Base-by-base conservation (phyloP, 2,329 filamentous ascomycete genomes). In the Phoma sp. region DNA sequence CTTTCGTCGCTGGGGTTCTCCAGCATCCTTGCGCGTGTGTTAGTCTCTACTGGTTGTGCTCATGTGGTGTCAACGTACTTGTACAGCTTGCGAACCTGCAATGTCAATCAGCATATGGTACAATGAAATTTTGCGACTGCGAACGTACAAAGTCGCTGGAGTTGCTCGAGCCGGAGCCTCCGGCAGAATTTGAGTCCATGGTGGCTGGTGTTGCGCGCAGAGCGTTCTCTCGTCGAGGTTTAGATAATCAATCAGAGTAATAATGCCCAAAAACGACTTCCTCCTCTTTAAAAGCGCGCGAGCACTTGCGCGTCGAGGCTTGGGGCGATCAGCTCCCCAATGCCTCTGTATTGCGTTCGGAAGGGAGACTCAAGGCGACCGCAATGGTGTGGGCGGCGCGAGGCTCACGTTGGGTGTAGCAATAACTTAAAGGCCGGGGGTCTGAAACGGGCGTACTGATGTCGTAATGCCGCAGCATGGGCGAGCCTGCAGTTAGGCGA, bases 51-150 rank as follows among this genome's bases (percentile, higher is more conserved):
- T 17, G 20, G 45, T 34, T 21, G 42, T 45, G 39, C 50, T 29
- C 12, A 28, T 39, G 18, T 21, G 32, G 2, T 26, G n/a, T 20
- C 20, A 36, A 61, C 84, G 78, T 87, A 98, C 93, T 96, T 96
- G 84, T 97, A 98, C 63, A 98, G 82, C 80, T 98, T 98, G 82
- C 93, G 92, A 79, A 98, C 93, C 93, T 97, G 67, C 37, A 66
- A 46, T 5, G 37, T 49, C 46, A 39, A 60, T 72, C 58, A 74
- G 69, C 47, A 42, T 14, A 5, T 39, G 25, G 21, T 14, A 43
- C 28, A 23, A 14, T 10, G 1, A 25, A 20, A 12, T 7, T 33
- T 33, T 32, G 47, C 34, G 20, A 47, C 38, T 58, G 49, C 38
- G 26, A 38, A 89, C 90, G 82, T 81, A 96, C 92, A 84, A 96